Base-by-base conservation (phyloP, 352 stramenopile species). In the Globisporangium nodosum region DNA sequence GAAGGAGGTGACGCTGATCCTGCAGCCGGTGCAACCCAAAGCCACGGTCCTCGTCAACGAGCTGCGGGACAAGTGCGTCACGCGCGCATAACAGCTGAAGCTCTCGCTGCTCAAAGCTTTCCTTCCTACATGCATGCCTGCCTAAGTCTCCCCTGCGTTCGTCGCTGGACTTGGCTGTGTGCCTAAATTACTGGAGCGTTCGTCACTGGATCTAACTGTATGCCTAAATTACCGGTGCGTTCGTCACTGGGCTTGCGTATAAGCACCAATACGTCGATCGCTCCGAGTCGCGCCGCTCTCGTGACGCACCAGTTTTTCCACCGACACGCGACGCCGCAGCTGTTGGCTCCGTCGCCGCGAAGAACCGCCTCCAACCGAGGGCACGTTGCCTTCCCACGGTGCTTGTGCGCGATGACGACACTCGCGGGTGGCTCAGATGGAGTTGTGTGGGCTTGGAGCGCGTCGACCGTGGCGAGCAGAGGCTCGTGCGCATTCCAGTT, bases 361-460 rank as follows among this genome's bases (percentile, higher is more conserved):
- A 78, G 27, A 3, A 83, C 54, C 12, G 37, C 46, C 13, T 82
- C 66, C 5, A 88, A 49, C 2, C 40, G 55, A 3, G 43, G 21
- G 0, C 69, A 64, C 8, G 69, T 74, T 48, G 54, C 47, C 18
- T 64, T 49, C 12, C 76, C 68, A 5, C 77, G 71, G 51, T 78
- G 77, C 45, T 81, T 87, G 65, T 90, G 80, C 3, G 77, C 75
- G 13, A 90, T 33, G 18, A 84, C 46, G 5, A 82, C 66, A 2
- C 15, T 48, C 21, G 12, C 3, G 49, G 18, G 11, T 60, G 49
- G 6, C 12, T 39, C 16, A 13, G 18, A 5, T 5, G 20, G 15
- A 13, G 3, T 9, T 57, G 16, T 35, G 48, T 51, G 46, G 3
- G 24, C 7, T 0, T n/a, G 0, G 21, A 56, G 30, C 11, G 16